These are phyloP conservation scores for Fusarium sp. DNA, from an alignment of 2,329 filamentous ascomycete species.

Conservation along the genomic window DNA sequence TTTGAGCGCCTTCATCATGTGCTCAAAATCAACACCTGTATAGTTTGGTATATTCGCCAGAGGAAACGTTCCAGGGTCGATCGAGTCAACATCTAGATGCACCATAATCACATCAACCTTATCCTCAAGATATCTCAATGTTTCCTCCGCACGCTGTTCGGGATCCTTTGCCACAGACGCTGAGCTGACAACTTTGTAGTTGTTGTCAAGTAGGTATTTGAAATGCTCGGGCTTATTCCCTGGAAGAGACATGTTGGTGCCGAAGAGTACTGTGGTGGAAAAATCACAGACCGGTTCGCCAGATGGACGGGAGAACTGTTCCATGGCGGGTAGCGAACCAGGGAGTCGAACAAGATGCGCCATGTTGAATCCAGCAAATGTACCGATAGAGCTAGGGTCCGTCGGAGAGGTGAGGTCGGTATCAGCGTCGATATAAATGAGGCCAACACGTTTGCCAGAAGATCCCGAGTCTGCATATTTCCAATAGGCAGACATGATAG, in stretches of 20 bases:
- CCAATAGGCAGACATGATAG: slow-evolving; percentile 36
- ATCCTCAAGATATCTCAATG: slow-evolving; percentile 26
- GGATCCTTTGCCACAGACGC: slow-evolving; percentile 23
- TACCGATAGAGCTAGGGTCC: slow-evolving; percentile 34
- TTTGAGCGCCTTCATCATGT: slow-evolving; percentile 40
- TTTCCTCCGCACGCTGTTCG: slow-evolving; percentile 27
- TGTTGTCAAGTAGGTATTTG: slow-evolving; percentile 41
- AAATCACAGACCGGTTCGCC: slow-evolving; percentile 37
- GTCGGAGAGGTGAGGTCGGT: slow-evolving; percentile 41
- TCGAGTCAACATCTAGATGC: slow-evolving; percentile 43
- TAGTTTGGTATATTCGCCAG: slow-evolving; percentile 42
- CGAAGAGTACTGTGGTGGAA: slow-evolving; percentile 40
- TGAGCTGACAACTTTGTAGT: slow-evolving; percentile 42
- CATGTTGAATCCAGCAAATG: slow-evolving; percentile 45
- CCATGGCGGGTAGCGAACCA: slow-evolving; percentile 33
- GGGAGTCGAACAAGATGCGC: slow-evolving; percentile 29
- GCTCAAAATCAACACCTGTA: slow-evolving; percentile 38
- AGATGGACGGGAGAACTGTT: slow-evolving; percentile 36
- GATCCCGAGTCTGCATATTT: slow-evolving; percentile 6
- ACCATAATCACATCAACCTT: slow-evolving; percentile 43
- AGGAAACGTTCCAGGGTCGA: slow-evolving; percentile 39
- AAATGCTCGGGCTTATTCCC: slow-evolving; percentile 44
- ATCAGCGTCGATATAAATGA: slow-evolving; percentile 46
- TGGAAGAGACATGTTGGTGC: slow-evolving; percentile 38
- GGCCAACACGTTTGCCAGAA: slow-evolving; percentile 22